These are phyloP conservation scores for Clarireedia hainanense DNA, from an alignment of 2,329 filamentous ascomycete genomes.

Conservation along the genomic window DNA sequence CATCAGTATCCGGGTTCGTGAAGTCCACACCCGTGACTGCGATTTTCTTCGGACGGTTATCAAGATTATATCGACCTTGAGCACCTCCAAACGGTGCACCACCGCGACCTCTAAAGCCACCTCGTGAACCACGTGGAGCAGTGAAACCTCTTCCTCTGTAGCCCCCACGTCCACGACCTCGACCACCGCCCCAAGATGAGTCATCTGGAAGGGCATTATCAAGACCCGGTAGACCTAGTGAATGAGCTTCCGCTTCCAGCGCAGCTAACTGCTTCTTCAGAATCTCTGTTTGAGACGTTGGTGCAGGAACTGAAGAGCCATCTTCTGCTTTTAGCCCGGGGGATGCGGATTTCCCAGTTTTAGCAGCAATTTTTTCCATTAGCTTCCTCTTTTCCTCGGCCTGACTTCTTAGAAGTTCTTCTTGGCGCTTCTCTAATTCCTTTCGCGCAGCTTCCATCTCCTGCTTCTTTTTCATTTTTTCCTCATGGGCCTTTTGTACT, in stretches of 20 bases:
- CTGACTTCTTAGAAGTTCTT: slow-evolving; percentile 54
- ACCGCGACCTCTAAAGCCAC: slow-evolving; percentile 41
- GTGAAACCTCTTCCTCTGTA: slow-evolving; percentile 29
- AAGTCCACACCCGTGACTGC: slow-evolving; percentile 57
- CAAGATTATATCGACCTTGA: slow-evolving; percentile 52
- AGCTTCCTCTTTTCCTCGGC: slow-evolving; percentile 57
- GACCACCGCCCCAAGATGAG: slow-evolving; percentile 32
- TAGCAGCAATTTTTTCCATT: slow-evolving; percentile 53
- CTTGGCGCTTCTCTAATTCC: slow-evolving; percentile 57
- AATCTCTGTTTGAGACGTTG: slow-evolving; percentile 46
- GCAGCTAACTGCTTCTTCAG: slow-evolving; percentile 65
- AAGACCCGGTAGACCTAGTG: slow-evolving; percentile 47
- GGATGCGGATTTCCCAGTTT: slow-evolving; percentile 31
- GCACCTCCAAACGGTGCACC: slow-evolving; percentile 28
- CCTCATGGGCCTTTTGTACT: slow-evolving; percentile 60
- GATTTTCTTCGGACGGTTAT: slow-evolving; percentile 67
- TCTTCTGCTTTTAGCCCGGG: slow-evolving; percentile 9
- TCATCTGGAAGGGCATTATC: slow-evolving; percentile 44
- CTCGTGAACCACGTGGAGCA: slow-evolving; percentile 33
- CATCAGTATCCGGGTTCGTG: slow-evolving; percentile 54
- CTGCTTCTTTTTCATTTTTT: slow-evolving; percentile 53
- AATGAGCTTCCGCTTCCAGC: slow-evolving; percentile 65
- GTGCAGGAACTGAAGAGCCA: slow-evolving; percentile 12
- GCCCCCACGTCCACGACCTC: slow-evolving; percentile 33
- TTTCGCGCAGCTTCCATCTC: slow-evolving; percentile 55